These are phyloP conservation scores for Boletellus deceptivus DNA, from an alignment of 1,284 basidiomycete species.

Conservation along the genomic window DNA sequence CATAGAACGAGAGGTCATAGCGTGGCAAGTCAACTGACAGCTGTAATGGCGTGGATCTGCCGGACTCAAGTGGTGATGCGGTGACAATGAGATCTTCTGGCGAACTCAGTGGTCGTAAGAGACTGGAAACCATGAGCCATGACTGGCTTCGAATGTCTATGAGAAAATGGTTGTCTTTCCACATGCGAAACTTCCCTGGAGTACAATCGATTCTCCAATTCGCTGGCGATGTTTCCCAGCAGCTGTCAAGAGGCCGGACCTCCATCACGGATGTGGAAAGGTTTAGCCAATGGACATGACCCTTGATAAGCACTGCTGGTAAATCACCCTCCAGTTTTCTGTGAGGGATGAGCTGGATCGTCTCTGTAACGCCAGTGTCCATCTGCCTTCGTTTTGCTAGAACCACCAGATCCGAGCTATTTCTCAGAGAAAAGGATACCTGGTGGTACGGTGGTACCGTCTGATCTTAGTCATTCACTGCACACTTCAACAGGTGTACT, in stretches of 20 bases:
- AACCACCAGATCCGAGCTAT: not conserved
- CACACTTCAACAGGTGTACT: not conserved
- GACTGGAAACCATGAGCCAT: conserved; percentile 29
- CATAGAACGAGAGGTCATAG: conserved; percentile 35
- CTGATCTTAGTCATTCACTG: not conserved
- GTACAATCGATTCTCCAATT: conserved; percentile 17
- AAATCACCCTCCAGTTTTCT: conserved; percentile 36
- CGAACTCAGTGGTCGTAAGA: conserved; percentile 33
- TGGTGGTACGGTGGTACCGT: conserved; percentile 4
- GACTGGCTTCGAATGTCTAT: conserved; percentile 35
- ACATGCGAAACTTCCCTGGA: conserved; percentile 4
- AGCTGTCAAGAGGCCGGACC: conserved; percentile 33
- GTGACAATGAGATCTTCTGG: conserved; percentile 16
- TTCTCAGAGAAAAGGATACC: conserved; percentile 30
- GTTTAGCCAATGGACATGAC: conserved; percentile 40
- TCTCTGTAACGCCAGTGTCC: too few relatives aligned
- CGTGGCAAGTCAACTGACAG: conserved; percentile 42
- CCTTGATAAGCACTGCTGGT: conserved; percentile 33
- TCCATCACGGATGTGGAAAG: conserved; percentile 32
- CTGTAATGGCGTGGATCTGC: conserved; percentile 4
- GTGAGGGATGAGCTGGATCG: not conserved
- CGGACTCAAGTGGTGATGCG: conserved; percentile 1
- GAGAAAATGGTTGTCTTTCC: conserved; percentile 15
- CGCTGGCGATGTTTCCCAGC: conserved; percentile 20
- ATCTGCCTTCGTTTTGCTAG: not conserved